Evolutionary conservation across 139 green algal species (phyloP).

Genomic region (Closterium sp.): DNA sequence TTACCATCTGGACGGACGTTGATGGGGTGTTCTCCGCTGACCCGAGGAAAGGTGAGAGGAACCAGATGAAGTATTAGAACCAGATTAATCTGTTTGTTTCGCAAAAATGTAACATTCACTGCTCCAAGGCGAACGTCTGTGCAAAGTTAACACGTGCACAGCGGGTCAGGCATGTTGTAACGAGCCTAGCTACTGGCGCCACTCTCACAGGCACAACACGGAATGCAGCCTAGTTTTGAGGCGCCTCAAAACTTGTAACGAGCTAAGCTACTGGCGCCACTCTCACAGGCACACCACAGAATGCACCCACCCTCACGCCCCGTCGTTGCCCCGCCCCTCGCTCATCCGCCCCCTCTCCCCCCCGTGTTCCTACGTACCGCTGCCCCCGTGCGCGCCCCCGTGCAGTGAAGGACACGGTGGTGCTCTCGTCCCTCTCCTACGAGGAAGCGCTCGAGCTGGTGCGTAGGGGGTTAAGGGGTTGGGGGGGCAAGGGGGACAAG

Average conservation of each 20-base stretch:
- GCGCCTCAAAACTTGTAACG: too few species aligned
- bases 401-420: conserved; percentile 69
- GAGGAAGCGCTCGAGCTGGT: conserved; percentile 94
- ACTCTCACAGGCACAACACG: not conserved
- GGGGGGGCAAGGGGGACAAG: not conserved
- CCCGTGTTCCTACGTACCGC: not conserved
- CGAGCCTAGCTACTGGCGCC: not conserved
- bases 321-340: not conserved
- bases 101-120: too few species aligned
- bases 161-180: too few species aligned
- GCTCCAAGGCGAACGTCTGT: too few species aligned
- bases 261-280: not conserved
- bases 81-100: too few species aligned
- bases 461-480: not conserved
- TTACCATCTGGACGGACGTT: conserved; percentile 99
- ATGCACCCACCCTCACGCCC: not conserved
- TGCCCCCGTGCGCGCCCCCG: not conserved
- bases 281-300: not conserved
- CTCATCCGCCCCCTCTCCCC: not conserved
- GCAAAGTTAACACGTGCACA: too few species aligned
- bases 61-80: too few species aligned
- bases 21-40: conserved; percentile 94
- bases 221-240: not conserved
- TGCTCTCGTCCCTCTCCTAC: conserved; percentile 77
- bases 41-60: conserved; percentile 71